Percentiles rank a stretch among this genome's conserved stretches.
These are phyloP conservation scores for Moesziomyces parantarcticus DNA, from an alignment of 1,284 basidiomycete genomes.

Conservation along the genomic window DNA sequence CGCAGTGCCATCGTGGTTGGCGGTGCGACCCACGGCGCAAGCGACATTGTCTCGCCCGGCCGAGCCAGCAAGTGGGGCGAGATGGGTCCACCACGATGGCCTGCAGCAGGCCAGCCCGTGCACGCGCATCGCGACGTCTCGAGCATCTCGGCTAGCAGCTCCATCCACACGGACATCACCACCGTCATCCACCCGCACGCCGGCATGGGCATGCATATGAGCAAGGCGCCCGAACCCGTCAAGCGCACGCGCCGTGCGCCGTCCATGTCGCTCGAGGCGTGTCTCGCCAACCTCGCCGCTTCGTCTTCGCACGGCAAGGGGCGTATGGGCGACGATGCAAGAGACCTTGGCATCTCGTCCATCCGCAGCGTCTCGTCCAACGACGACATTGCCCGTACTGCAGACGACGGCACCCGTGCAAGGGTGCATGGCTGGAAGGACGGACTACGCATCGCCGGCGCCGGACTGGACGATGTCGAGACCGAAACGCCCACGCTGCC, in stretches of 20 bases:
- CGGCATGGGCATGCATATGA: background rate
- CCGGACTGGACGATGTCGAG: conserved; percentile 19
- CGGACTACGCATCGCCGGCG: conserved; percentile 43
- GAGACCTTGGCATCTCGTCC: conserved; percentile 43
- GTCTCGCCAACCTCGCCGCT: conserved; percentile 39
- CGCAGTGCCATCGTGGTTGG: conserved; percentile 29
- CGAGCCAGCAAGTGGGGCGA: conserved; percentile 51
- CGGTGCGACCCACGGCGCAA: conserved; percentile 2
- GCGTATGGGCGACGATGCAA: conserved; percentile 25
- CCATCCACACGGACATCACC: conserved; percentile 45
- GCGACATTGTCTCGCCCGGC: conserved; percentile 29
- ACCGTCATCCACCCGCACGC: conserved; percentile 38
- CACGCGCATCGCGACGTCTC: conserved; percentile 33
- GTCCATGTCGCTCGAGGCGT: conserved; percentile 47
- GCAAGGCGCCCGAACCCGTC: conserved; percentile 12
- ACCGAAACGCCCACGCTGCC: conserved; percentile 11
- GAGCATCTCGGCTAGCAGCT: conserved; percentile 37
- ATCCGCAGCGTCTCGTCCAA: conserved; percentile 39
- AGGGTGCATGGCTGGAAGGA: conserved; percentile 48
- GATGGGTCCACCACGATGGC: conserved; percentile 50
- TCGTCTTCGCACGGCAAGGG: conserved; percentile 32
- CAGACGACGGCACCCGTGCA: conserved; percentile 13
- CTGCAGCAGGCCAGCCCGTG: conserved; percentile 17
- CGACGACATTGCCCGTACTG: conserved; percentile 29
- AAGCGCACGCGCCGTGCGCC: conserved; percentile 33